Evolutionary conservation across 2,329 filamentous ascomycete genomes (phyloP).

Genomic region (Basipetospora sp.): DNA sequence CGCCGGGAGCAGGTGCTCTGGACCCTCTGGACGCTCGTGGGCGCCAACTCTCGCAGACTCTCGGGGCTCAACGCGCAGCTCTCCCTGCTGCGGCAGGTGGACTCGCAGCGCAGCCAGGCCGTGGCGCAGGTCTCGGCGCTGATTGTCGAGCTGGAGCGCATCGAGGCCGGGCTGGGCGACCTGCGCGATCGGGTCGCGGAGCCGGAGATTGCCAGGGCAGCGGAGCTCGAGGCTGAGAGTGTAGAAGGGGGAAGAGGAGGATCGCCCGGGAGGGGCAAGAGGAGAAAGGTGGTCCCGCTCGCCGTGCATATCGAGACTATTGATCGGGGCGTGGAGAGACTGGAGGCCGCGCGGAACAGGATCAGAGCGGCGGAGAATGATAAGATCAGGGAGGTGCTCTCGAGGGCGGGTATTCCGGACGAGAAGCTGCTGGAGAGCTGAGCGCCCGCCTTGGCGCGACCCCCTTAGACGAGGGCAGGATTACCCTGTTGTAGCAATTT

Average conservation of each 20-base stretch:
- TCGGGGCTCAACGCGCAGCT: conserved; percentile 50
- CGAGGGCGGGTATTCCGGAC: conserved; percentile 26
- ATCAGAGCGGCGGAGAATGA: conserved; percentile 46
- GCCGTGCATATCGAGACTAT: conserved; percentile 65
- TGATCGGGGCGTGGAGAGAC: conserved; percentile 53
- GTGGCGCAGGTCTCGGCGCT: conserved; percentile 54
- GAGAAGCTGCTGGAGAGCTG: conserved; percentile 20
- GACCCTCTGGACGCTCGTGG: conserved; percentile 59
- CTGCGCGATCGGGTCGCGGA: conserved; percentile 55
- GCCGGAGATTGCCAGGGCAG: conserved; percentile 40
- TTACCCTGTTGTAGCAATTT: neutral
- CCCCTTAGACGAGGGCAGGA: neutral
- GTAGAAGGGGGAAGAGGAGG: neutral
- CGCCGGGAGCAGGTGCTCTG: conserved; percentile 53
- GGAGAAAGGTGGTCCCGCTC: conserved; percentile 30
- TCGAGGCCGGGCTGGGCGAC: conserved; percentile 55
- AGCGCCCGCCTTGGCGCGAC: neutral
- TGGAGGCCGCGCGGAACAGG: conserved; percentile 49
- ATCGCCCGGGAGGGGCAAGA: neutral
- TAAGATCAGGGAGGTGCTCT: conserved; percentile 35
- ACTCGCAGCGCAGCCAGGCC: conserved; percentile 48
- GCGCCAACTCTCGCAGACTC: conserved; percentile 48
- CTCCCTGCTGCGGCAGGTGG: conserved; percentile 49
- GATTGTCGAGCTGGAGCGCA: conserved; percentile 58
- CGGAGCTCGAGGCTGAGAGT: neutral